Percentiles rank a stretch among this genome's conserved stretches.
Conservation (phyloP, 352 stramenopile genomes). For the Albugo laibachii region DNA sequence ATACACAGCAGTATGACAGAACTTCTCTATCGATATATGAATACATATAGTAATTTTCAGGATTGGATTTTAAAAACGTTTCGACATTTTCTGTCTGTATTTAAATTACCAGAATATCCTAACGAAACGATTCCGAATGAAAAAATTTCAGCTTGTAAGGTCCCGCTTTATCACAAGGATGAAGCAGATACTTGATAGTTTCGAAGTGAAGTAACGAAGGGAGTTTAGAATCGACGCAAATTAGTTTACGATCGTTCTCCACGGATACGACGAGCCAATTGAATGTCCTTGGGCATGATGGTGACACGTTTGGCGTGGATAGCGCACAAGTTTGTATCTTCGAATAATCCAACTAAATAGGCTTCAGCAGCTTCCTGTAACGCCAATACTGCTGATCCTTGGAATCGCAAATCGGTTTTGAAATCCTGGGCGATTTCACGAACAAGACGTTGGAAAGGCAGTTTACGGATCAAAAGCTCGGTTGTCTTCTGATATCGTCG, state of each 20-base stretch:
- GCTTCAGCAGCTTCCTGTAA: conserved; percentile 79
- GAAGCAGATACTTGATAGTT: too few species aligned
- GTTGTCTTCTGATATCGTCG: conserved; percentile 79
- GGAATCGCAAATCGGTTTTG: conserved; percentile 81
- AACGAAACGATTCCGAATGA: too few species aligned
- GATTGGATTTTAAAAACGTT: too few species aligned
- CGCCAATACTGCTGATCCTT: conserved; percentile 65
- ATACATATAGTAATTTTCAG: too few species aligned
- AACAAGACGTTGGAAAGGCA: conserved; percentile 25
- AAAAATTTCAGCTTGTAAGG: too few species aligned
- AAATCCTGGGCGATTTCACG: conserved; percentile 73
- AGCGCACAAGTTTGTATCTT: conserved; percentile 87
- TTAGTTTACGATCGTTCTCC: conserved; percentile 54
- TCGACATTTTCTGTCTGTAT: too few species aligned
- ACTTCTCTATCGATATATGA: too few species aligned
- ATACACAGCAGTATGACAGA: conserved; percentile 16
- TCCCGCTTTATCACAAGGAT: too few species aligned
- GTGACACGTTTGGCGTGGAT: conserved; percentile 88
- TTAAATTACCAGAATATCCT: too few species aligned
- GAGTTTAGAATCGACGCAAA: too few species aligned
- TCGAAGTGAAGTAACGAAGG: too few species aligned
- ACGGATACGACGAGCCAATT: conserved; percentile 84
- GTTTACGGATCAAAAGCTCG: conserved; percentile 37
- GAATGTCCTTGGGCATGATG: conserved; percentile 91
- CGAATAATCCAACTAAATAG: conserved; percentile 64